A percentile compares a stretch with the other conserved stretches of the same genome.
Conservation (phyloP, 116 monocot species). For the Thalassia testudinum region DNA sequence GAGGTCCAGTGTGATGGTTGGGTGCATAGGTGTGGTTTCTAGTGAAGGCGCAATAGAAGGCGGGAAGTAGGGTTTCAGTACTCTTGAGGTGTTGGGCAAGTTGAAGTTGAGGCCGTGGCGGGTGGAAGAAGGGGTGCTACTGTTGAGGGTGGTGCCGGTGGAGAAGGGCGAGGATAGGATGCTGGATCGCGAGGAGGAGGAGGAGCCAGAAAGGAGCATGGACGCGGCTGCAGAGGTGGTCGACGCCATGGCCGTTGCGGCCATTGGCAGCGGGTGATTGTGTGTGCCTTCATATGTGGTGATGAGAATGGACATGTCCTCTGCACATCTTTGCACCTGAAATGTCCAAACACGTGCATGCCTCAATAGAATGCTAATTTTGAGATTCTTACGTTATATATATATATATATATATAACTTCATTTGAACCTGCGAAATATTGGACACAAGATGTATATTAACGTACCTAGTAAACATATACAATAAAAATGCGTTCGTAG, state of each 20-base stretch:
- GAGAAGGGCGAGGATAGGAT: background rate
- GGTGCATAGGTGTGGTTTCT: conserved; percentile 33
- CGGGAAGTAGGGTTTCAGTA: conserved; percentile 13
- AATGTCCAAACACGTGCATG: no score
- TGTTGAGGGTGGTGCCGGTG: background rate
- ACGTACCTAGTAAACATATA: no score
- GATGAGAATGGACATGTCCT: conserved; percentile 60
- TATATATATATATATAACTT: no score
- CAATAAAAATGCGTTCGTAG: no score
- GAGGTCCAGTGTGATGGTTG: conserved; percentile 77
- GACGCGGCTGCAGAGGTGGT: conserved; percentile 52
- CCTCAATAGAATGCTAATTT: no score
- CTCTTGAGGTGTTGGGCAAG: conserved; percentile 2
- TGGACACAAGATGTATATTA: no score
- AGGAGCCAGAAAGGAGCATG: conserved; percentile 42
- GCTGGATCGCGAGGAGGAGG: conserved; percentile 12
- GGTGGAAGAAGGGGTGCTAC: background rate
- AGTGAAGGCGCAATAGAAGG: conserved; percentile 2
- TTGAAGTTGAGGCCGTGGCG: conserved; percentile 23
- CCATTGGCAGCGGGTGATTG: conserved; percentile 55
- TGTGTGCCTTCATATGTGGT: conserved; percentile 76
- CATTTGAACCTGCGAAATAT: no score
- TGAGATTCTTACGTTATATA: no score
- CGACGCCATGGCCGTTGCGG: conserved; percentile 56
- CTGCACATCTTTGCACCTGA: conserved; percentile 60